phyloP scores from a whole-genome alignment of 768 basidiomycete species.

The Tricholoma furcatifolium region DNA sequence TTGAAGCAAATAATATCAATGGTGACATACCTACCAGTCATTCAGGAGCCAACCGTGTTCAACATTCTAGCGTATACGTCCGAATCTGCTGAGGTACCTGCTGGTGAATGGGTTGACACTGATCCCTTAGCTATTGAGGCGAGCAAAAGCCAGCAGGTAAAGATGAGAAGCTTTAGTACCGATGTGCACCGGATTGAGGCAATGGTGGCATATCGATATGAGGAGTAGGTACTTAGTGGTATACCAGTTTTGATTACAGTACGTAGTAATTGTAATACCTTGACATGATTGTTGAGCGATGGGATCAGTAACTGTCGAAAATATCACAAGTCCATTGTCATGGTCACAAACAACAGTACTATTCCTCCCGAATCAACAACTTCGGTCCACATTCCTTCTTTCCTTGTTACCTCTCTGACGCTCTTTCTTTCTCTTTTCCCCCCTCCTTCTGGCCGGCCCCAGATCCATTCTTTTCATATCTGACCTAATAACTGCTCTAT shows the following conservation, averaged over 20 bases:
- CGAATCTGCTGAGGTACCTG: constrained; percentile 89
- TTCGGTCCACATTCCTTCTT: constrained; percentile 13
- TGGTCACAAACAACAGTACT: constrained; percentile 24
- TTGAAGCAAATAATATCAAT: constrained; percentile 98
- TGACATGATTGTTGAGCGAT: constrained; percentile 20
- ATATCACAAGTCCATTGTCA: constrained; percentile 21
- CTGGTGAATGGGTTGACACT: constrained; percentile 94
- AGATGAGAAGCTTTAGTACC: constrained; percentile 94
- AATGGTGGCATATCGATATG: constrained; percentile 96
- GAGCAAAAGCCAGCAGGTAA: constrained; percentile 90
- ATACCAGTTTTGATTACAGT: background rate
- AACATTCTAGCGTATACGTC: constrained; percentile 96
- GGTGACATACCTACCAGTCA: constrained; percentile 94
- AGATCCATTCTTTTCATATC: constrained; percentile 34
- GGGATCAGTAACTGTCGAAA: constrained; percentile 20
- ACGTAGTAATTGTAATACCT: background rate
- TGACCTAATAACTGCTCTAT: constrained; percentile 20
- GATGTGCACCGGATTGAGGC: constrained; percentile 98
- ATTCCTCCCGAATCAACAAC: constrained; percentile 6
- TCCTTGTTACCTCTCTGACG: constrained; percentile 12
- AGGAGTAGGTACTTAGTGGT: constrained; percentile 47
- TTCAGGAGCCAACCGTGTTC: constrained; percentile 95
- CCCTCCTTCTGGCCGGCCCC: constrained; percentile 51
- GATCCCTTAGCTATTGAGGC: constrained; percentile 92
- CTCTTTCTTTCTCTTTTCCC: constrained; percentile 24